Evolutionary conservation across 345 rosid genomes (phyloP), one percentile per base, ranked within the genome.

Genomic region (Odontarrhena argentea): DNA sequence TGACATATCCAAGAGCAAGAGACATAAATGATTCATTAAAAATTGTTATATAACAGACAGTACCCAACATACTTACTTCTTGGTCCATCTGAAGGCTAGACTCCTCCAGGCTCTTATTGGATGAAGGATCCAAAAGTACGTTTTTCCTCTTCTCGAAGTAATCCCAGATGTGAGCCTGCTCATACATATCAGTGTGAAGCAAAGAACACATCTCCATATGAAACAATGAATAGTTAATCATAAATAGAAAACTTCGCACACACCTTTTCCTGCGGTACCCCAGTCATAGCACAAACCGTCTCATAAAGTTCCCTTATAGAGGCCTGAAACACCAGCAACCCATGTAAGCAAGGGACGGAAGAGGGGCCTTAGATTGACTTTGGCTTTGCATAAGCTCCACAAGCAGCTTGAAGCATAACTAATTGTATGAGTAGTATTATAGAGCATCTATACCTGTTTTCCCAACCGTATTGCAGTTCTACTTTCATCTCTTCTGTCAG

Each of bases 21-120:
- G 60, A 60, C 7, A 57, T 26, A 42, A n/a, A 55, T 37, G 6
- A 10, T 14, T 47, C 38, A 4, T 54, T 68, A 34, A 53, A n/a
- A 61, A 11, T 25, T 36, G 1, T 15, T 41, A 73, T 35, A 36
- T 48, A 35, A 61, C 57, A 61, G 41, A 38, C 9, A 25, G 51
- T 24, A 38, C 49, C 52, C 44, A 58, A 26, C 35, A 57, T 59
- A 78, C 91, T 75, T 74, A 85, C 99, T 82, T 91, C 79, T 81
- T 94, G 99, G 83, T 94, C 95, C 95, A 94, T 87, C 70, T 85
- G 89, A 83, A 94, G 83, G 66, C 80, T 59, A 11, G 83, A 78
- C 50, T 84, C 91, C 63, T 94, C 97, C 69, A 94, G 71, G 55
- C 80, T 83, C 73, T 73, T 75, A 56, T 76, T 47, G 64, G 67